phyloP scores from a whole-genome alignment of 768 basidiomycete species.

The Hericium erinaceus region DNA sequence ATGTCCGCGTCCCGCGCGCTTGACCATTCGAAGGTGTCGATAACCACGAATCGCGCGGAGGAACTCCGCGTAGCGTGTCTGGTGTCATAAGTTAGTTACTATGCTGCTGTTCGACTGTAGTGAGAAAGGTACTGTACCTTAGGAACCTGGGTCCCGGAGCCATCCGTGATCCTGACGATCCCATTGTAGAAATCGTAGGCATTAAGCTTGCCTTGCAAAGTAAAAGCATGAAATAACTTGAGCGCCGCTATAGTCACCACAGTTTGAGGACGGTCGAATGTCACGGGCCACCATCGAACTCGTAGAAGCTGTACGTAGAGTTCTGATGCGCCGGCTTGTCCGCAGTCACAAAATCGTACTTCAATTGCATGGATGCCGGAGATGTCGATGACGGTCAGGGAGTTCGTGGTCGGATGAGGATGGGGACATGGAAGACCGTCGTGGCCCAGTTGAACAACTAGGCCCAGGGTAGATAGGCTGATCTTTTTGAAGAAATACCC shows the following conservation, averaged over 20 bases:
- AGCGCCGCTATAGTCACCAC: conserved; percentile 24
- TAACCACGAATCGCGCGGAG: background rate
- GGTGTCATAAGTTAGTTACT: background rate
- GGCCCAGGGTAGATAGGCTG: conserved; percentile 12
- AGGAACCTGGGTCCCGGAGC: conserved; percentile 15
- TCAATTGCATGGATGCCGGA: conserved; percentile 19
- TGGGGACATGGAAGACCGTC: conserved; percentile 6
- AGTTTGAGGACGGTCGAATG: conserved; percentile 18
- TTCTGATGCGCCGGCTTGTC: background rate
- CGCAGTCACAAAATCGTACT: conserved; percentile 20
- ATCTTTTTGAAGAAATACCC: conserved; percentile 5
- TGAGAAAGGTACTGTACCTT: conserved; percentile 4
- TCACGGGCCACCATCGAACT: conserved; percentile 23
- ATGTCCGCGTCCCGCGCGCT: background rate
- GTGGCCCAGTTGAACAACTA: conserved; percentile 21
- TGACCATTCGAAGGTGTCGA: background rate
- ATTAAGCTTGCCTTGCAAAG: conserved; percentile 24
- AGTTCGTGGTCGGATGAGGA: background rate
- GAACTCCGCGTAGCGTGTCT: conserved; percentile 12
- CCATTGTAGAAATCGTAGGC: conserved; percentile 24
- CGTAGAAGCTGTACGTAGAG: conserved; percentile 22
- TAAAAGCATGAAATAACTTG: conserved; percentile 23
- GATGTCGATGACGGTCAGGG: conserved; percentile 16
- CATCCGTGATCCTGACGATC: conserved; percentile 21
- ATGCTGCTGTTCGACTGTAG: background rate